A percentile compares a stretch with the other conserved stretches of the same genome.
phyloP scores from a whole-genome alignment of 768 basidiomycete genomes.

The Mycena olivaceomarginata region DNA sequence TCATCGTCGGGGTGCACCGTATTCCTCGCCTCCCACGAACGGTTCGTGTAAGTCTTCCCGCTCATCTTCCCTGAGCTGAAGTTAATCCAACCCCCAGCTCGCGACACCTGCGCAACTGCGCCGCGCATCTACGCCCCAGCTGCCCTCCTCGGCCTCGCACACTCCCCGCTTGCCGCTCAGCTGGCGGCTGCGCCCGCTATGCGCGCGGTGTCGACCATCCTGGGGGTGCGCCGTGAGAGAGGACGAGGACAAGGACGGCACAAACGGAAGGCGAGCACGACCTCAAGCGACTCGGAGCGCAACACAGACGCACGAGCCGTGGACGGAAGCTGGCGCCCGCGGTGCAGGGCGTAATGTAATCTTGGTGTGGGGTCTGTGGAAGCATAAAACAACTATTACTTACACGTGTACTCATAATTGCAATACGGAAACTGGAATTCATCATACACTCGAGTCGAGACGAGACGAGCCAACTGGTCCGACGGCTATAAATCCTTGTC shows the following conservation, averaged over 20 bases:
- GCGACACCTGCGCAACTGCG: no score
- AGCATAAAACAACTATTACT: no score
- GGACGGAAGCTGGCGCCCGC: neutral
- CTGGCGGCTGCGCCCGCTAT: neutral
- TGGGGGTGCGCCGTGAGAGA: neutral
- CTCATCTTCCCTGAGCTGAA: neutral
- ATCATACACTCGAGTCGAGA: no score
- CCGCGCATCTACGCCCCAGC: neutral
- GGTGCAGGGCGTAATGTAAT: no score
- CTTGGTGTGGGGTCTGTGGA: no score
- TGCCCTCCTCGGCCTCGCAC: neutral
- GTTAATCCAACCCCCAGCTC: neutral
- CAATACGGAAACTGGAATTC: no score
- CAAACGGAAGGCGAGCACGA: no score
- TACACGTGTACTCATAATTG: no score
- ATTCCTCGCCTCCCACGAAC: neutral
- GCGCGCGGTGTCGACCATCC: neutral
- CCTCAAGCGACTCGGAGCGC: no score
- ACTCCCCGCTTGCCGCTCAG: conserved; percentile 7
- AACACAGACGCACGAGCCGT: neutral
- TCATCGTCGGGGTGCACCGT: neutral
- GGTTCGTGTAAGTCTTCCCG: neutral
- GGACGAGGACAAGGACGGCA: neutral
- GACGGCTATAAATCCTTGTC: no score
- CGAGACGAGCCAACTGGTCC: no score